These are phyloP conservation scores for Xerocomus cyaneibrunnescens DNA, from an alignment of 1,284 basidiomycete genomes.

Conservation along the genomic window DNA sequence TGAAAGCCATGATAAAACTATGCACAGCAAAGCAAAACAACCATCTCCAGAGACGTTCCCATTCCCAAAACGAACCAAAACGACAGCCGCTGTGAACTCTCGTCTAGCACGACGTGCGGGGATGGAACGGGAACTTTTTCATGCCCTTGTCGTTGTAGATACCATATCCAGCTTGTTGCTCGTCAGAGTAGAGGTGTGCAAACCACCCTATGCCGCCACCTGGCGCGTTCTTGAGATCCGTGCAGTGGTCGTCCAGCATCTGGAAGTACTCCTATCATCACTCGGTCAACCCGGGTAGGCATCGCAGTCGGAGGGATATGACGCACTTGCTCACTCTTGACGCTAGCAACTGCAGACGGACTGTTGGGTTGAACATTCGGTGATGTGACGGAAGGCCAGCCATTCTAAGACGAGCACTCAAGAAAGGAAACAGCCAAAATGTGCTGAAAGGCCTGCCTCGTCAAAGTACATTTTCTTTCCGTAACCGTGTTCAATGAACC, in stretches of 20 bases:
- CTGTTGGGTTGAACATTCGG: slow-evolving; percentile 59
- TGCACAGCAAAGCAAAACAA: not conserved
- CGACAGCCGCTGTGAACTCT: not conserved
- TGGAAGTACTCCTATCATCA: slow-evolving; percentile 47
- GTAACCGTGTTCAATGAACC: slow-evolving; percentile 57
- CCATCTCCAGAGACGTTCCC: not conserved
- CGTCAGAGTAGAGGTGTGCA: slow-evolving; percentile 70
- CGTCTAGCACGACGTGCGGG: slow-evolving; percentile 45
- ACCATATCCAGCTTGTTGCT: slow-evolving; percentile 65
- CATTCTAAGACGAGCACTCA: slow-evolving; percentile 47
- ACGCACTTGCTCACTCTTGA: slow-evolving; percentile 55
- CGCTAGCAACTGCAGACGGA: slow-evolving; percentile 49
- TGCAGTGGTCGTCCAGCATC: slow-evolving; percentile 63
- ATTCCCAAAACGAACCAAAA: no score
- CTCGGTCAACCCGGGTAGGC: slow-evolving; percentile 18
- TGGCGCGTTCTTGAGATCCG: slow-evolving; percentile 54
- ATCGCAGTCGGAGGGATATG: not conserved
- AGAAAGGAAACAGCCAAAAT: not conserved
- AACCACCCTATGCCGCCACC: slow-evolving; percentile 80
- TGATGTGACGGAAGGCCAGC: slow-evolving; percentile 70
- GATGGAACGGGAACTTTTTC: slow-evolving; percentile 57
- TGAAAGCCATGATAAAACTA: no score
- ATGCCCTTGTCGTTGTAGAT: slow-evolving; percentile 50
- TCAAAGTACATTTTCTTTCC: slow-evolving; percentile 74
- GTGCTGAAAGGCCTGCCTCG: slow-evolving; percentile 42